Evolutionary conservation across 139 green algal genomes (phyloP).

Genomic region (Deuterostichococcus epilithicus): DNA sequence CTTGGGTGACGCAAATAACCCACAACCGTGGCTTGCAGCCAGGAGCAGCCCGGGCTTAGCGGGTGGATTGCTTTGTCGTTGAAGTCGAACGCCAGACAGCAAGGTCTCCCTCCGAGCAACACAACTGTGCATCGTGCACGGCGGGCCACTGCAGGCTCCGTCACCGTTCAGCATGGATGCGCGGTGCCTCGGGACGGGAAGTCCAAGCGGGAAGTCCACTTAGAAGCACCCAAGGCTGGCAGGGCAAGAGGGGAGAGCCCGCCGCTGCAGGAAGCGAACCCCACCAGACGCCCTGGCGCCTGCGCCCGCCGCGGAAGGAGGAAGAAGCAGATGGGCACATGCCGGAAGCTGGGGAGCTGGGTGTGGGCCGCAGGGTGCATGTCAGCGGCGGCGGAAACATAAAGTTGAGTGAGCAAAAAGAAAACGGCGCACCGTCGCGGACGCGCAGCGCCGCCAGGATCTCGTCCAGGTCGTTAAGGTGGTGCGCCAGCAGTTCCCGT

Average conservation of each 20-base stretch:
- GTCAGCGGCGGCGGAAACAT: background rate
- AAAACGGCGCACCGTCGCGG: background rate
- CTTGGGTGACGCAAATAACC: background rate
- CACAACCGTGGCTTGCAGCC: background rate
- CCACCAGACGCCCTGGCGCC: background rate
- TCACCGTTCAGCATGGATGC: background rate
- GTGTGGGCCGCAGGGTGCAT: background rate
- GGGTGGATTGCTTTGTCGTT: no score
- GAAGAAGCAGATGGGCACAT: background rate
- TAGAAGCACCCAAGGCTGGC: no score
- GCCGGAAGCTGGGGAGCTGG: background rate
- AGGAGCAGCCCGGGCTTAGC: background rate
- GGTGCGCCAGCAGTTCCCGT: constrained; percentile 41
- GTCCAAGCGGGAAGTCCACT: no score
- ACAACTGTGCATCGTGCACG: no score
- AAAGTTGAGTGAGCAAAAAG: background rate
- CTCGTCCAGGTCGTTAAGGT: constrained; percentile 51
- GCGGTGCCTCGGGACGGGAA: no score
- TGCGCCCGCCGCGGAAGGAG: background rate
- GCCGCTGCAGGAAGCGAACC: background rate
- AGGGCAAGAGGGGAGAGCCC: no score
- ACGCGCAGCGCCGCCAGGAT: constrained; percentile 16
- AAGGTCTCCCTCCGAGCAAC: no score
- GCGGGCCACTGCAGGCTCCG: background rate
- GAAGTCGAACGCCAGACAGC: no score